phyloP scores from a whole-genome alignment of 2,329 filamentous ascomycete genomes.

The Beauveria brongniartii region DNA sequence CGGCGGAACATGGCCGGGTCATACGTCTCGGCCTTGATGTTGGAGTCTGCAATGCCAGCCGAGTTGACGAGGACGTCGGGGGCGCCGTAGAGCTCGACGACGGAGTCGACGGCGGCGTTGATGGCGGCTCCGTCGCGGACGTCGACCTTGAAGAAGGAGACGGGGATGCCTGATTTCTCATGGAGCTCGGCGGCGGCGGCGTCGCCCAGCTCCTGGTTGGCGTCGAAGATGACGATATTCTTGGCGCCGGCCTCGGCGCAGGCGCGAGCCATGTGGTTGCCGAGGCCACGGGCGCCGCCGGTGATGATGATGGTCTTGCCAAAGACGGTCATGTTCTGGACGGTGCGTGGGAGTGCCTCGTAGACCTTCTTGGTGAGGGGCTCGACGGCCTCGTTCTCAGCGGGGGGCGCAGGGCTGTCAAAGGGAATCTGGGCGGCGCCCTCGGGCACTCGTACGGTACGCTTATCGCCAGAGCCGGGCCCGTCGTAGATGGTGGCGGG shows the following conservation, averaged over 20 bases:
- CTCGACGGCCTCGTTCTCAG: conserved; percentile 35
- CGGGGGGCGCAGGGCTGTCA: conserved; percentile 26
- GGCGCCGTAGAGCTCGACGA: conserved; percentile 57
- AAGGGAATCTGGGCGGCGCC: conserved; percentile 33
- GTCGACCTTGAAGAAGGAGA: conserved; percentile 72
- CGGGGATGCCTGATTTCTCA: conserved; percentile 62
- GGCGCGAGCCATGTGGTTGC: conserved; percentile 71
- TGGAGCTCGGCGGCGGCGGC: conserved; percentile 61
- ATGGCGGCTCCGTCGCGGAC: conserved; percentile 65
- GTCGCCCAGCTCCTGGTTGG: conserved; percentile 67
- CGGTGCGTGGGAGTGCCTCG: conserved; percentile 51
- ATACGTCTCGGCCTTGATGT: conserved; percentile 75
- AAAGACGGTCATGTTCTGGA: conserved; percentile 61
- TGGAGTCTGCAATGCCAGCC: conserved; percentile 74
- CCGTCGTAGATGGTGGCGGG: conserved; percentile 46
- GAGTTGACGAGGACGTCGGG: conserved; percentile 73
- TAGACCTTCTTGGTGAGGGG: conserved; percentile 48
- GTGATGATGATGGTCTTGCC: conserved; percentile 67
- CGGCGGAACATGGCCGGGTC: conserved; percentile 68
- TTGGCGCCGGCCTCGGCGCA: conserved; percentile 69
- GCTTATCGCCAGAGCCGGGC: conserved; percentile 43
- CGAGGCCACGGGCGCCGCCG: conserved; percentile 68
- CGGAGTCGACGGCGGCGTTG: conserved; percentile 58
- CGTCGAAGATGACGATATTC: conserved; percentile 67
- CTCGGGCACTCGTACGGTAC: conserved; percentile 44